Percentiles rank a stretch among this genome's conserved stretches.
These are phyloP conservation scores for Neurospora crassa DNA, from an alignment of 2,329 filamentous ascomycete genomes.

Conservation along the genomic window DNA sequence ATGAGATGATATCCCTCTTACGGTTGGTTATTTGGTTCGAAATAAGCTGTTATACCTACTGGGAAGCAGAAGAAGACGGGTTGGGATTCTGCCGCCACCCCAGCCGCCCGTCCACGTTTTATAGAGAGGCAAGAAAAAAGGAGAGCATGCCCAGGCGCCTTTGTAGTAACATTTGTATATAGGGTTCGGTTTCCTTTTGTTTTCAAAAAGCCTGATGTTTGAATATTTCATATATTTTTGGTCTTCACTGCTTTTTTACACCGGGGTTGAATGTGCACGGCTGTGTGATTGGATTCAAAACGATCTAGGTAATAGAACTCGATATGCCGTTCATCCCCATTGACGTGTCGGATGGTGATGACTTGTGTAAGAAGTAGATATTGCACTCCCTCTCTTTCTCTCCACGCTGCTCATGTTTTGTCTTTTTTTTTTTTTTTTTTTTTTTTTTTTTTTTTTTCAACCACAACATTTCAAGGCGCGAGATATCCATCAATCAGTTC, in stretches of 20 bases:
- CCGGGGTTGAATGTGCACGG: background rate
- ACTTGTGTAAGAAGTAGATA: no score
- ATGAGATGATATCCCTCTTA: background rate
- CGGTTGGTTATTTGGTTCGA: background rate
- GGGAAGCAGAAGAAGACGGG: background rate
- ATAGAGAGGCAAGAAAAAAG: background rate
- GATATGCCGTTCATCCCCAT: background rate
- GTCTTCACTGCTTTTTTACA: background rate
- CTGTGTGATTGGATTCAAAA: background rate
- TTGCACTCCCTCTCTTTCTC: no score
- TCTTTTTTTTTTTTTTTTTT: no score
- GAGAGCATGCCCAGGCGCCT: background rate
- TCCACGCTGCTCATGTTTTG: no score
- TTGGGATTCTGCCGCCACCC: background rate
- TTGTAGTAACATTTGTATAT: background rate
- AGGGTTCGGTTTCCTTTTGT: background rate
- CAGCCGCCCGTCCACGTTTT: background rate
- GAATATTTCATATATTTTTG: background rate
- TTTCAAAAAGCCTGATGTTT: background rate
- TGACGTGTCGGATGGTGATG: no score
- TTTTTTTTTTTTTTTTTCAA: no score
- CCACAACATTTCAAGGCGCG: no score
- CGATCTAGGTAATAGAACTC: background rate
- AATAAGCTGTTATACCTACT: background rate
- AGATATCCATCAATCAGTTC: no score